A percentile compares a stretch with the other conserved stretches of the same genome.
These are phyloP conservation scores for Nemophila menziesii DNA, from an alignment of 257 asterid genomes.

Conservation along the genomic window DNA sequence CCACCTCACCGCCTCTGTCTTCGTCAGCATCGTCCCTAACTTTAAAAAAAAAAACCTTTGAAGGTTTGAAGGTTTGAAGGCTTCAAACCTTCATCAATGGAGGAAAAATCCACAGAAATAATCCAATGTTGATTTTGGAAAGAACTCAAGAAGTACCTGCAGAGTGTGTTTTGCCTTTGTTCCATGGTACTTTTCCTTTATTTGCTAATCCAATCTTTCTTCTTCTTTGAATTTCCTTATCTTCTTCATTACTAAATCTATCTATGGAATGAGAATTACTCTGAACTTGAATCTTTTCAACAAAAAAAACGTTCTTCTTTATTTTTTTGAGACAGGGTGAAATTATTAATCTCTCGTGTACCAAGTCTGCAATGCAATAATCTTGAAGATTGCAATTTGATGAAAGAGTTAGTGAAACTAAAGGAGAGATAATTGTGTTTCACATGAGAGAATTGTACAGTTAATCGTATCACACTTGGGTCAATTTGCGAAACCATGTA, in stretches of 20 bases:
- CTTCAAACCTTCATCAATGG: too few species aligned
- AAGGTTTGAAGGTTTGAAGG: too few species aligned
- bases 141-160: constrained; percentile 36
- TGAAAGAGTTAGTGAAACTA: constrained; percentile 20
- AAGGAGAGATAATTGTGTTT: constrained; percentile 20
- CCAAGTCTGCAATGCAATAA: constrained; percentile 19
- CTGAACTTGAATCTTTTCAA: constrained; percentile 14
- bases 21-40: too few species aligned
- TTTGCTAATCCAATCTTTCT: constrained; percentile 38
- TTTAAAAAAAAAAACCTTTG: too few species aligned
- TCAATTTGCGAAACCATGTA: constrained; percentile 17
- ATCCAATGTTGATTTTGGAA: neutral
- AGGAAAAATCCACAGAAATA: constrained; percentile 7
- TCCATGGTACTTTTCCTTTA: constrained; percentile 88
- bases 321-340: constrained; percentile 20
- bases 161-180: constrained; percentile 73
- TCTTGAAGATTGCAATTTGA: constrained; percentile 14
- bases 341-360: constrained; percentile 12
- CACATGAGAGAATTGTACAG: constrained; percentile 13
- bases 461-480: constrained; percentile 11
- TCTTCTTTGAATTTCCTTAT: constrained; percentile 23
- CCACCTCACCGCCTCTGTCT: too few species aligned
- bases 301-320: constrained; percentile 16
- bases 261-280: constrained; percentile 1
- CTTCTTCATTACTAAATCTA: constrained; percentile 15